Evolutionary conservation across 164 flowering plant species (phyloP).

Genomic region (Buxus sempervirens): DNA sequence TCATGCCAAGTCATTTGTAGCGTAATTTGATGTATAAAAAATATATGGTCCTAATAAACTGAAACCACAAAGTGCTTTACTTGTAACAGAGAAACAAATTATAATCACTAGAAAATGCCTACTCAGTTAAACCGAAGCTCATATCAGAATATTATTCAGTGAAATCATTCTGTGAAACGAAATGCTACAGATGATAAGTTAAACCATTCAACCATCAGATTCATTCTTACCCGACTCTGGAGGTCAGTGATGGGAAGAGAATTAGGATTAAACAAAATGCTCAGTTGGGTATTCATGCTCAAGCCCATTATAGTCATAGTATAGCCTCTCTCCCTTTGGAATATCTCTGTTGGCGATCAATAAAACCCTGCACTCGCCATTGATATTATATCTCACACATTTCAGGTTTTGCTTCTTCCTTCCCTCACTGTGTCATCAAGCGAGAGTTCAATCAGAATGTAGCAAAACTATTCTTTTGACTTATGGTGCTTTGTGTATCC

Average conservation of each 20-base stretch:
- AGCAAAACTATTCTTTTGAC: background rate
- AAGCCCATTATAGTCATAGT: slow-evolving; percentile 85
- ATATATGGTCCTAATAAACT: background rate
- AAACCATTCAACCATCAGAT: slow-evolving; percentile 9
- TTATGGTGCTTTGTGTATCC: too few species aligned
- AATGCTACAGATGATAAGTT: background rate
- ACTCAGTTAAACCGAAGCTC: too few species aligned
- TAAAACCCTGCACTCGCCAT: slow-evolving; percentile 76
- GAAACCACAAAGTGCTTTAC: background rate
- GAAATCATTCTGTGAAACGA: background rate
- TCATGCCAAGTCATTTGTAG: background rate
- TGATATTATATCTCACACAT: slow-evolving; percentile 71
- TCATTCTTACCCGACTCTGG: background rate
- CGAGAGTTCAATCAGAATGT: background rate
- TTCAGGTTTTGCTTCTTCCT: slow-evolving; percentile 89
- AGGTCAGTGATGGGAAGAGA: background rate
- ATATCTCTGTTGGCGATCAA: slow-evolving; percentile 84
- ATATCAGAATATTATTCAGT: too few species aligned
- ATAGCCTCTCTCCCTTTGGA: slow-evolving; percentile 76
- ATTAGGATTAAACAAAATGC: slow-evolving; percentile 62
- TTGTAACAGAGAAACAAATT: background rate
- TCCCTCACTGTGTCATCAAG: slow-evolving; percentile 54
- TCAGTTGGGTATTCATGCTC: slow-evolving; percentile 95
- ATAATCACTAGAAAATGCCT: too few species aligned
- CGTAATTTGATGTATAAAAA: background rate